Conservation (phyloP, 805 yeast genomes). For the Candida methanosorbosa region DNA sequence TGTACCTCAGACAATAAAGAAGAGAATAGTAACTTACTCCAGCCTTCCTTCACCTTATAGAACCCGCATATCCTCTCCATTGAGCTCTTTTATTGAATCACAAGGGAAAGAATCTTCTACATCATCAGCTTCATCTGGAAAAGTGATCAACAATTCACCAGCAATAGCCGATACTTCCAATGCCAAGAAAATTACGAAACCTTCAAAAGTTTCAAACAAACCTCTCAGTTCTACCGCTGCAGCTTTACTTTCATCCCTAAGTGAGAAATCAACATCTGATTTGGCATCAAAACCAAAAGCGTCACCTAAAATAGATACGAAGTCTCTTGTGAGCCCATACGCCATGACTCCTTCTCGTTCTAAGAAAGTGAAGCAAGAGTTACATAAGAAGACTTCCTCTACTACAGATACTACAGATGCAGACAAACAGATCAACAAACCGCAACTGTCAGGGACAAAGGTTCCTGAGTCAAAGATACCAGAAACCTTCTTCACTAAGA, state of each 20-base stretch:
- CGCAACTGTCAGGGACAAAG: not conserved
- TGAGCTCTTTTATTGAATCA: conserved; percentile 13
- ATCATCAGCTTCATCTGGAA: not conserved
- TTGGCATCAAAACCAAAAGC: not conserved
- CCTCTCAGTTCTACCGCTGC: conserved; percentile 17
- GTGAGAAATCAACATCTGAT: not conserved
- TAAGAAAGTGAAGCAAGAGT: not conserved
- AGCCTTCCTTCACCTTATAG: conserved; percentile 19
- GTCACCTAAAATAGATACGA: not conserved
- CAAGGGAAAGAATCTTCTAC: conserved; percentile 4
- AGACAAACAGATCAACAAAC: too few relatives aligned
- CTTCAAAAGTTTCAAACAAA: not conserved
- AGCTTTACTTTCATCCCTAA: conserved; percentile 13
- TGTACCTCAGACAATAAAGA: conserved; percentile 13
- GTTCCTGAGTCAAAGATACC: not conserved
- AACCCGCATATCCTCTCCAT: conserved; percentile 19
- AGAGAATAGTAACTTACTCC: conserved; percentile 20
- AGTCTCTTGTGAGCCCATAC: not conserved
- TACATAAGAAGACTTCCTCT: not conserved
- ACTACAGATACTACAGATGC: not conserved
- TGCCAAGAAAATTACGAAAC: too few relatives aligned
- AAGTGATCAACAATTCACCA: not conserved
- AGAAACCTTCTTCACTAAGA: not conserved
- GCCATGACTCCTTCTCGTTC: not conserved
- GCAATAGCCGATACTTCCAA: not conserved